Evolutionary conservation across 2,329 filamentous ascomycete species (phyloP).

Genomic region (Pyrenophora graminea): DNA sequence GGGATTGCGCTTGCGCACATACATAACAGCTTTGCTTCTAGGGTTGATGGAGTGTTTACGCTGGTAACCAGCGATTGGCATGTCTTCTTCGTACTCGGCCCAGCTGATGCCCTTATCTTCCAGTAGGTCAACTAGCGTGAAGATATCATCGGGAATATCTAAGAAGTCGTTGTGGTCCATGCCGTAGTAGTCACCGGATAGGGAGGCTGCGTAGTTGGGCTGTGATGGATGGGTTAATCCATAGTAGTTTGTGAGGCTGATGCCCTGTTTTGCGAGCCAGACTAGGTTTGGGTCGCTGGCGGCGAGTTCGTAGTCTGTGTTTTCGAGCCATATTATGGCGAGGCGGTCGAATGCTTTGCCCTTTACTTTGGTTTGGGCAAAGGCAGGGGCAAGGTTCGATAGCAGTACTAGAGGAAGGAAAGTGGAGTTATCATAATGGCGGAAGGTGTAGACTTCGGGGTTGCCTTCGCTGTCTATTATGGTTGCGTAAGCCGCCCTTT

Average conservation of each 20-base stretch:
- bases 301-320: constrained; percentile 70
- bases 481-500: too few relatives aligned
- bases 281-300: constrained; percentile 64
- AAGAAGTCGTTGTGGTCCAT: constrained; percentile 70
- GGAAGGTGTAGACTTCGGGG: background rate
- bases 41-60: constrained; percentile 64
- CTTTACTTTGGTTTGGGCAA: constrained; percentile 56
- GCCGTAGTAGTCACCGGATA: constrained; percentile 74
- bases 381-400: constrained; percentile 46
- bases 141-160: constrained; percentile 47
- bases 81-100: constrained; percentile 75
- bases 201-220: constrained; percentile 74
- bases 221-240: constrained; percentile 71
- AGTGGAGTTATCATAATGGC: constrained; percentile 6
- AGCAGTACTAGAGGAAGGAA: constrained; percentile 21
- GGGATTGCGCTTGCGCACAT: constrained; percentile 81
- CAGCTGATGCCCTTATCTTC: constrained; percentile 50
- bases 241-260: constrained; percentile 60
- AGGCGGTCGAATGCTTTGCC: constrained; percentile 75
- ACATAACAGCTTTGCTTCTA: constrained; percentile 69
- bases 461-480: too few relatives aligned
- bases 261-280: constrained; percentile 64
- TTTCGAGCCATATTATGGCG: constrained; percentile 77
- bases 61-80: constrained; percentile 74
- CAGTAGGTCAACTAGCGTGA: constrained; percentile 49